A percentile compares a stretch with the other conserved stretches of the same genome.
Evolutionary conservation across 2,329 filamentous ascomycete species (phyloP).

Genomic region (Arthrinium phaeospermum): DNA sequence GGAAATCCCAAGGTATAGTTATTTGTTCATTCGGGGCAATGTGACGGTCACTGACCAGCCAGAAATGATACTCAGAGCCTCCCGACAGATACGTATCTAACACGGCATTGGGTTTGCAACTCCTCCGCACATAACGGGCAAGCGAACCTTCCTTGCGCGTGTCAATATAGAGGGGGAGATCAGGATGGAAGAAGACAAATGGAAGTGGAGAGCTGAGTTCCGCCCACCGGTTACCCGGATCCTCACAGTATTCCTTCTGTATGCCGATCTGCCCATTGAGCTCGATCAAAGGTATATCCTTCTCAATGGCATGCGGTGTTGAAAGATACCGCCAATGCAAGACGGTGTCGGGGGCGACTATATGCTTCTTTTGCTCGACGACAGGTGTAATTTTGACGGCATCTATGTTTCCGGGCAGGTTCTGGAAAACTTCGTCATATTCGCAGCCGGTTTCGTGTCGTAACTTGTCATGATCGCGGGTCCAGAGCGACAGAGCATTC

Average conservation of each 20-base stretch:
- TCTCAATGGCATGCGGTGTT: constrained; percentile 57
- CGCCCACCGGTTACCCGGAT: constrained; percentile 70
- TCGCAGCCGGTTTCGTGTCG: constrained; percentile 70
- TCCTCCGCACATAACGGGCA: constrained; percentile 88
- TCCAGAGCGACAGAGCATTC: constrained; percentile 77
- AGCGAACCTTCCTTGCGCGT: constrained; percentile 85
- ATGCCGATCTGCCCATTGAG: constrained; percentile 80
- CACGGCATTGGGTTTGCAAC: constrained; percentile 87
- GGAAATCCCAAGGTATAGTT: constrained; percentile 73
- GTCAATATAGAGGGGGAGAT: constrained; percentile 87
- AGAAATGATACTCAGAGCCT: constrained; percentile 85
- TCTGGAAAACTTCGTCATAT: constrained; percentile 71
- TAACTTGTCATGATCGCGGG: constrained; percentile 74
- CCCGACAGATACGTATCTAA: constrained; percentile 86
- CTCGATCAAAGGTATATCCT: constrained; percentile 67
- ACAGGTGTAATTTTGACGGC: constrained; percentile 49
- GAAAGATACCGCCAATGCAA: constrained; percentile 74
- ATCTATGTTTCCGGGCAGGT: constrained; percentile 50
- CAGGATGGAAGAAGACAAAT: constrained; percentile 87
- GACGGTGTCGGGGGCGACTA: constrained; percentile 53
- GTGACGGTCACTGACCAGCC: constrained; percentile 82
- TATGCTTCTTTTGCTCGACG: constrained; percentile 58
- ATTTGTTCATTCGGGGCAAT: constrained; percentile 70
- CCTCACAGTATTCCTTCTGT: constrained; percentile 73
- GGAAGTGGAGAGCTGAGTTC: constrained; percentile 70